phyloP scores from a whole-genome alignment of 768 basidiomycete genomes.

The Chiua virens region DNA sequence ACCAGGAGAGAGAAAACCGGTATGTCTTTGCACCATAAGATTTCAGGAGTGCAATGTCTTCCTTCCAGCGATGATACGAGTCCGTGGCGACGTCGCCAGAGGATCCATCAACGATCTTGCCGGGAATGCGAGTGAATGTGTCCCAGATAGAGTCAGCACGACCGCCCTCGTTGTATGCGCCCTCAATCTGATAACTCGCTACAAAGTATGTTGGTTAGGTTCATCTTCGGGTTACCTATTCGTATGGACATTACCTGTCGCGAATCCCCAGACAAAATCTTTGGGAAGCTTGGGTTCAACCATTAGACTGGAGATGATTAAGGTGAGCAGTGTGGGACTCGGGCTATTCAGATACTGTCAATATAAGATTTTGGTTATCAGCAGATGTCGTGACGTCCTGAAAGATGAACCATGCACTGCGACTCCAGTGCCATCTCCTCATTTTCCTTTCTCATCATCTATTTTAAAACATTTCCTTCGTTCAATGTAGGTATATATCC shows the following conservation, averaged over 20 bases:
- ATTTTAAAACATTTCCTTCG: slow-evolving; percentile 47
- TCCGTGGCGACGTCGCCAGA: slow-evolving; percentile 74
- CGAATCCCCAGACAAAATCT: slow-evolving; percentile 5
- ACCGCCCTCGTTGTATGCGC: slow-evolving; percentile 58
- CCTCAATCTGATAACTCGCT: slow-evolving; percentile 81
- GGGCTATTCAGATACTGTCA: too few species aligned
- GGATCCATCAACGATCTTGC: slow-evolving; percentile 68
- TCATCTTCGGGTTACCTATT: neutral
- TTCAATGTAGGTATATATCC: slow-evolving; percentile 41
- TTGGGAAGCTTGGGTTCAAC: slow-evolving; percentile 1
- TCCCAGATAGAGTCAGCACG: slow-evolving; percentile 80
- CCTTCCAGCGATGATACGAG: slow-evolving; percentile 70
- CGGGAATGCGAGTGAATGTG: slow-evolving; percentile 65
- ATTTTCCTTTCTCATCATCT: slow-evolving; percentile 30
- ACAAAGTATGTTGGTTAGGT: neutral
- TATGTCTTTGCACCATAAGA: slow-evolving; percentile 72
- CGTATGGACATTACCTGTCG: neutral
- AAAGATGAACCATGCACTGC: slow-evolving; percentile 58
- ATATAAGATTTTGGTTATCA: too few species aligned
- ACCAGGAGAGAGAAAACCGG: slow-evolving; percentile 80
- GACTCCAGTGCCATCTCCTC: slow-evolving; percentile 47
- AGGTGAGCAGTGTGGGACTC: neutral
- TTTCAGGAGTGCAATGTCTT: slow-evolving; percentile 64
- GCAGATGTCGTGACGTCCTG: too few species aligned
- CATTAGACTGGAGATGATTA: neutral